Base-by-base conservation (phyloP, 768 basidiomycete genomes). In the Panaeolus cyanescens region DNA sequence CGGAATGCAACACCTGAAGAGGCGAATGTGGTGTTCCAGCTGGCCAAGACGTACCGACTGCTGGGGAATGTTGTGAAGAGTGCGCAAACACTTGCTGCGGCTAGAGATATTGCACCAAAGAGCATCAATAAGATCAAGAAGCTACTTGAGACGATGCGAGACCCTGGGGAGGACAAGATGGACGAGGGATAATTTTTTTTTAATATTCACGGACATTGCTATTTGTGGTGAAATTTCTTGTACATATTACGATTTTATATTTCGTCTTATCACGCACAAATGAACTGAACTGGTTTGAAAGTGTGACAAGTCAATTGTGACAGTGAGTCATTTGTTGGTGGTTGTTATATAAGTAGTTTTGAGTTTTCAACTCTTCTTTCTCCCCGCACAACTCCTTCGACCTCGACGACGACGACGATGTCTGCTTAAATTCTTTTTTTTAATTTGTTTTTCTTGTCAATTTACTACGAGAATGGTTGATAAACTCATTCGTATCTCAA, bases 21-120 rank as follows among this genome's bases (percentile, higher is more conserved):
- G 79, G 91, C 95, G 58, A 98, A 98, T 77, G 92, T 99, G 59
- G 87, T 96, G 61, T 97, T 97, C 85, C 90, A 98, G 75, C 86
- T 99, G 17, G 97, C 95, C 28, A 92, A 91, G 77, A 89, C 91
- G 61, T 98, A 97, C 71, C 87, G 93, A 53, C 80, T 92, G 66
- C 76, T 91, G 59, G 93, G 93, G 33, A 82, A 94, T 74, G 85
- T 86, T 65, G 81, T 84, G 19, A 89, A 92, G 74, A 89, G 94
- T 54, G 91, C 92, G 59, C 88, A 91, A 62, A 83, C 89, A 75
- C 90, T 99, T 63, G 93, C 95, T 31, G 82, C 90, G 36, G 97
- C 95, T 66, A 88, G 95, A 64, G 97, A 99, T 72, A 85, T 98
- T 60, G 92, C 96, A 50, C 96, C 97, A 39, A 94, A 96, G 78